Evolutionary conservation across 257 asterid species (phyloP), one percentile per base, ranked within the genome.

Genomic region (Solanum sejunctum): DNA sequence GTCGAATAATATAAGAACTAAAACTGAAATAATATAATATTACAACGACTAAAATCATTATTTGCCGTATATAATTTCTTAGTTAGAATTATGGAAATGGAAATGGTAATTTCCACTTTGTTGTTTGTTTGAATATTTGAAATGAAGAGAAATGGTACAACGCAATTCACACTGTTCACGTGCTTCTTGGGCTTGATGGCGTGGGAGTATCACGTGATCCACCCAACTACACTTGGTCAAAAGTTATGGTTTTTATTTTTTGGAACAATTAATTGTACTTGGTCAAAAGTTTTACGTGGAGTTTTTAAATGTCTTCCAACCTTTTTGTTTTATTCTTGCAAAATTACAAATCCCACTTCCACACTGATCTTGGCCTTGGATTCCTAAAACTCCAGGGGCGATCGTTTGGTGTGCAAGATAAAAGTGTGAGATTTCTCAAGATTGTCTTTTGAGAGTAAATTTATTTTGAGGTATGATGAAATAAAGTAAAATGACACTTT

Each of bases 131-230:
- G 41, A 36, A 36, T 36, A 4, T 36, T 36, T 36, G 9, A 70
- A 70, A 70, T 18, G 28, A 70, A 70, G 78, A 70, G 78, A 67
- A 32, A 67, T 20, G 21, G 85, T 75, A 64, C 21, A 83, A 90
- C 80, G 43, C 69, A 67, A 66, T 70, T 72, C 90, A 89, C 90
- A 80, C 87, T 56, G 87, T 89, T 89, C 93, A 89, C 91, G 93
- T 91, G 93, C 87, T 89, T 52, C 84, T 86, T 84, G 85, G 83
- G 77, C 66, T 67, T 49, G 84, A n/a, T 85, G 87, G 69, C 43
- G 77, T 45, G 71, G 67, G 84, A 26, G 41, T 18, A 64, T 75
- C 84, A 56, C 7, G 47, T 63, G 88, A 28, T 36, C 23, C 77
- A 85, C 88, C 82, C 28, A 77, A 16, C 47, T 11, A 45, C 47